phyloP scores from a whole-genome alignment of 1,284 basidiomycete species.

The Neolentinus lepideus region DNA sequence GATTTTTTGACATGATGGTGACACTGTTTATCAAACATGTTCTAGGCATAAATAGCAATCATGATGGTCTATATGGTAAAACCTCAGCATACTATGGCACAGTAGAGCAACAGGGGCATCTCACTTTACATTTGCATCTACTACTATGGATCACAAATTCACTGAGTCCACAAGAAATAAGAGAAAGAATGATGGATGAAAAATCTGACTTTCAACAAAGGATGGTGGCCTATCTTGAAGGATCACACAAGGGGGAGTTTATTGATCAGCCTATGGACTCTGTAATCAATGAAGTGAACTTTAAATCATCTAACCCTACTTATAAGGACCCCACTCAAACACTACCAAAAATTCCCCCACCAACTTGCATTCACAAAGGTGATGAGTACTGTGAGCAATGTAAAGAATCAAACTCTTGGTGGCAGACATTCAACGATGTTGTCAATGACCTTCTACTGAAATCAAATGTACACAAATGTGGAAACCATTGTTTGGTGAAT shows the following conservation, averaged over 20 bases:
- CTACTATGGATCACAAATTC: conserved; percentile 21
- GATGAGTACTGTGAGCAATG: neutral
- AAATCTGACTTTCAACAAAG: neutral
- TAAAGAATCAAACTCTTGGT: neutral
- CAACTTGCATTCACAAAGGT: conserved; percentile 2
- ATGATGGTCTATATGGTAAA: conserved; percentile 23
- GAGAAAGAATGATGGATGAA: conserved; percentile 16
- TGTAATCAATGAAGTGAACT: neutral
- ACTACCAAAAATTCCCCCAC: neutral
- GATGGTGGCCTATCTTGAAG: neutral
- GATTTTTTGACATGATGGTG: conserved; percentile 20
- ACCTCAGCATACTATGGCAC: conserved; percentile 26
- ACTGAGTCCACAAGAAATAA: conserved; percentile 22
- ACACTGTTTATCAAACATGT: conserved; percentile 22
- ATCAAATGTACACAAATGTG: neutral
- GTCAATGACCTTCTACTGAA: neutral
- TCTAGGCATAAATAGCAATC: conserved; percentile 17
- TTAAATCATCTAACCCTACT: conserved; percentile 3
- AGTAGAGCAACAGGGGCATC: conserved; percentile 27
- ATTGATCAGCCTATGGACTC: conserved; percentile 2
- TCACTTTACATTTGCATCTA: conserved; percentile 26
- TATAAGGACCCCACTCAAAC: conserved; percentile 1
- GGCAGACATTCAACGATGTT: neutral
- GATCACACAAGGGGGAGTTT: neutral
- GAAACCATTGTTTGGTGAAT: neutral